A percentile compares a stretch with the other conserved stretches of the same genome.
These are phyloP conservation scores for Metschnikowia noctiluminum DNA, from an alignment of 805 yeast genomes.

Conservation along the genomic window DNA sequence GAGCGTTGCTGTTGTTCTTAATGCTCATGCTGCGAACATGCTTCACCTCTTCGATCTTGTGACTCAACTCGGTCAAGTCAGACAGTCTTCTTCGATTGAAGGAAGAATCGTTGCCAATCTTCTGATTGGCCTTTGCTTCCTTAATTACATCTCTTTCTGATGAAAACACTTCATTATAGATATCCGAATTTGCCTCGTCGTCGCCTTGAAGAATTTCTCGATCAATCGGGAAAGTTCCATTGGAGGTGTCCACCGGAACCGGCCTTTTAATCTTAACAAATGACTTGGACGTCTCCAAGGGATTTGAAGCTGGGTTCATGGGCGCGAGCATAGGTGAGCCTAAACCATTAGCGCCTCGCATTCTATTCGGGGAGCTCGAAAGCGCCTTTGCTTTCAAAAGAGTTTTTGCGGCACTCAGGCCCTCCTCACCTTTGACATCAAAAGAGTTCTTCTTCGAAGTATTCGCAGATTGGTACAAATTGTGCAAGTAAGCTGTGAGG, in stretches of 20 bases:
- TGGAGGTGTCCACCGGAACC: constrained; percentile 11
- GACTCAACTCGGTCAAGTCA: constrained; percentile 9
- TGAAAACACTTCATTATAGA: constrained; percentile 37
- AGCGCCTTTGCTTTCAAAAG: constrained; percentile 6
- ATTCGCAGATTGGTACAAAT: constrained; percentile 42
- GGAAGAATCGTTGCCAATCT: background rate
- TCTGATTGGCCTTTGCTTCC: constrained; percentile 20
- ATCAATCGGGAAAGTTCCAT: constrained; percentile 12
- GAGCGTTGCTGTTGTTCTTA: constrained; percentile 3
- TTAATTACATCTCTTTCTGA: constrained; percentile 44
- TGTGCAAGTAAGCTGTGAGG: constrained; percentile 65
- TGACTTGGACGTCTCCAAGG: constrained; percentile 59
- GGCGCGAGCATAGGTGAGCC: constrained; percentile 19
- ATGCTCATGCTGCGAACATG: constrained; percentile 6
- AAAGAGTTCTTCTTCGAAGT: constrained; percentile 42
- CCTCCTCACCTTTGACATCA: constrained; percentile 21
- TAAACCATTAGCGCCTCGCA: constrained; percentile 7
- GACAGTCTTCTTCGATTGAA: constrained; percentile 13
- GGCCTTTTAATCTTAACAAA: constrained; percentile 71
- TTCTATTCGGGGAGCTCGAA: constrained; percentile 14
- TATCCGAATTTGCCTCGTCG: constrained; percentile 8
- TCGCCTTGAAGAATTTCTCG: constrained; percentile 15
- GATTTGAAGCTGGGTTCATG: constrained; percentile 62
- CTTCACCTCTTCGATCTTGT: background rate
- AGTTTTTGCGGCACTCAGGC: background rate